Evolutionary conservation across 371 early-diverging fungal species (phyloP), one percentile per base, ranked within the genome.

Genomic region (Rhizopus sp.): DNA sequence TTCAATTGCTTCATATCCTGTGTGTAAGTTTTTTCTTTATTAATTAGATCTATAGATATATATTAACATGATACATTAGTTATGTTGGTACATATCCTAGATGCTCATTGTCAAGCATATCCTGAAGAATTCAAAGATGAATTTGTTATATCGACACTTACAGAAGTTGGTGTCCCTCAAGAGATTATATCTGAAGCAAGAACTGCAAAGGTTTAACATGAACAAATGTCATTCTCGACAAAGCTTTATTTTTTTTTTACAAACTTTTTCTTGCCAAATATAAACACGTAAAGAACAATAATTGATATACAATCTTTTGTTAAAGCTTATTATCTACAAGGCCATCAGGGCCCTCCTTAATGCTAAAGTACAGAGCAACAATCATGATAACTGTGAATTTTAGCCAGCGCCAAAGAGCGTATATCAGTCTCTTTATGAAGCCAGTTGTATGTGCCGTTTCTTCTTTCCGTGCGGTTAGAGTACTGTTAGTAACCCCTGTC

Each of bases 1-100:
- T n/a, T 65, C 66, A 5, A 48, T 57, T 32, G 10, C 41, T 35
- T 35, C 57, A 3, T 65, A 60, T 50, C 66, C 66, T 38, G 60
- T 57, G 33, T 65, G 66, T 65, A 60, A 57, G 65, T 65, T 31
- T 29, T 16, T 29, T 29, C 7, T 45, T 10, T 51, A 16, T 39
- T 42, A 3, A n/a, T 16, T 50, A 41, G 8, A 16, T 13, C 15
- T n/a, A 23, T 0, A 17, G 17, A 35, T 8, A 15, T 8, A 29
- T 13, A 32, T 1, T 53, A 8, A 48, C 23, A 35, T 40, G 13
- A 38, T 15, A 8, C 15, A 40, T 1, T 57, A 64, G 65, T 56
- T 37, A 57, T 53, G 12, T 23, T 65, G 12, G 57, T 53, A n/a
- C 32, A 57, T 3, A 50, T 57, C 8, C 39, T 65, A 29, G 37